These are phyloP conservation scores for Rutidosis leptorrhynchoides DNA, from an alignment of 129 eudicot species.

Conservation along the genomic window DNA sequence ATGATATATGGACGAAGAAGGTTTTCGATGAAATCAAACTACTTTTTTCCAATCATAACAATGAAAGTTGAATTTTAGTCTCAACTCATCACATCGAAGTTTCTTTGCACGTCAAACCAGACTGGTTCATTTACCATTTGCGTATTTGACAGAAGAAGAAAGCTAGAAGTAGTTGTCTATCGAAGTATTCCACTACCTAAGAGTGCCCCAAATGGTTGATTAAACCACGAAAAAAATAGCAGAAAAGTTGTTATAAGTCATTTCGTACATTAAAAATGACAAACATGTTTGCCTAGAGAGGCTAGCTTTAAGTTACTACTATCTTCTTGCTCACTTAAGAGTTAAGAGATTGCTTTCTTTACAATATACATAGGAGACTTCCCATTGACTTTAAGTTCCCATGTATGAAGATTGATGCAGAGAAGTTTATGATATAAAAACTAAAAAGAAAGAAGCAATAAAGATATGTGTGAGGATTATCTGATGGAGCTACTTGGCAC, in stretches of 20 bases:
- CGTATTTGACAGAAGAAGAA: not conserved
- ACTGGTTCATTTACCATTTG: slow-evolving; percentile 12
- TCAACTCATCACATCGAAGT: slow-evolving; percentile 28
- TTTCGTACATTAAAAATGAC: not conserved
- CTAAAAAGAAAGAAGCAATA: slow-evolving; percentile 13
- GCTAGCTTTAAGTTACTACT: slow-evolving; percentile 13
- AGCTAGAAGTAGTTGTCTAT: slow-evolving; percentile 25
- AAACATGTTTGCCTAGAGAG: not conserved
- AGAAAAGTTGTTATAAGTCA: not conserved
- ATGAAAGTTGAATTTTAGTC: slow-evolving; percentile 32
- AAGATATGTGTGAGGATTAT: slow-evolving; percentile 22
- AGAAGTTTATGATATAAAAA: slow-evolving; percentile 20
- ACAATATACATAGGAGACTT: slow-evolving; percentile 22
- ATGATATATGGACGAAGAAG: slow-evolving; percentile 36
- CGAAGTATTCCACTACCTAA: slow-evolving; percentile 19
- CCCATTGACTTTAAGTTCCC: slow-evolving; percentile 3
- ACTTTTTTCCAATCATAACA: slow-evolving; percentile 24
- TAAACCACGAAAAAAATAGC: slow-evolving; percentile 26
- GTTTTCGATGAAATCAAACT: slow-evolving; percentile 28
- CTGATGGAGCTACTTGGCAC: slow-evolving; percentile 10
- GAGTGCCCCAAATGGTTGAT: slow-evolving; percentile 5
- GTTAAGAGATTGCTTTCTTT: slow-evolving; percentile 32
- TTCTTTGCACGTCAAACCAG: slow-evolving; percentile 11
- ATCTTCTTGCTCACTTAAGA: slow-evolving; percentile 25
- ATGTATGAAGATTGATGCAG: slow-evolving; percentile 19